Conservation (phyloP, 176 grass and related monocot genomes). For the Triticum turgidum region DNA sequence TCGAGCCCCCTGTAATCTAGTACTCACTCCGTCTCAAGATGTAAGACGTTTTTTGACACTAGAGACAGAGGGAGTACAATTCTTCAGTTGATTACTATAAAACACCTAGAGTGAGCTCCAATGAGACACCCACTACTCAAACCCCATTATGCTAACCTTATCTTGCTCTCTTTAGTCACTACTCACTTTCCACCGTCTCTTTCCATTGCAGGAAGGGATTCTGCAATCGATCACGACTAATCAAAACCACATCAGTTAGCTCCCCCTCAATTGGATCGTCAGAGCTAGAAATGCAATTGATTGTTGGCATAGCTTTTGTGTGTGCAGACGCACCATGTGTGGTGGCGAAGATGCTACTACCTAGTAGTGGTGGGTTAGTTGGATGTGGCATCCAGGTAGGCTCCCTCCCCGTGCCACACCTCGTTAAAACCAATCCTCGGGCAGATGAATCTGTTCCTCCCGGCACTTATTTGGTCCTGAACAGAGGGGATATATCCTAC, state of each 20-base stretch:
- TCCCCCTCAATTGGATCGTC: neutral
- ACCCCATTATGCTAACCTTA: neutral
- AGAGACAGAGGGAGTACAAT: no score
- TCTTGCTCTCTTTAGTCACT: neutral
- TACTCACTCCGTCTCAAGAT: neutral
- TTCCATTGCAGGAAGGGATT: neutral
- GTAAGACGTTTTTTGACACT: no score
- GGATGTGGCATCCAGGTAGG: constrained; percentile 31
- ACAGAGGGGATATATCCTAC: neutral
- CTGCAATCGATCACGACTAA: neutral
- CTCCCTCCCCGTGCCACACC: neutral
- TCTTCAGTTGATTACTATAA: neutral
- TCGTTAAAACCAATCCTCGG: no score
- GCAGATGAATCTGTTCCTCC: neutral
- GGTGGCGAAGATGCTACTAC: constrained; percentile 3
- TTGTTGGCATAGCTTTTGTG: neutral
- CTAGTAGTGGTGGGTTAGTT: neutral
- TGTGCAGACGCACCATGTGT: neutral
- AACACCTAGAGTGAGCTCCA: neutral
- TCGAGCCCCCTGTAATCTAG: neutral
- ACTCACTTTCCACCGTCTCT: neutral
- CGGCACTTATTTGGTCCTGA: neutral
- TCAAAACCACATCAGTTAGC: neutral
- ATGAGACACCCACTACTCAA: constrained; percentile 26
- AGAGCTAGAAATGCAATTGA: neutral